Conservation (phyloP, 805 yeast genomes). For the Starmerella potacharoeniae region DNA sequence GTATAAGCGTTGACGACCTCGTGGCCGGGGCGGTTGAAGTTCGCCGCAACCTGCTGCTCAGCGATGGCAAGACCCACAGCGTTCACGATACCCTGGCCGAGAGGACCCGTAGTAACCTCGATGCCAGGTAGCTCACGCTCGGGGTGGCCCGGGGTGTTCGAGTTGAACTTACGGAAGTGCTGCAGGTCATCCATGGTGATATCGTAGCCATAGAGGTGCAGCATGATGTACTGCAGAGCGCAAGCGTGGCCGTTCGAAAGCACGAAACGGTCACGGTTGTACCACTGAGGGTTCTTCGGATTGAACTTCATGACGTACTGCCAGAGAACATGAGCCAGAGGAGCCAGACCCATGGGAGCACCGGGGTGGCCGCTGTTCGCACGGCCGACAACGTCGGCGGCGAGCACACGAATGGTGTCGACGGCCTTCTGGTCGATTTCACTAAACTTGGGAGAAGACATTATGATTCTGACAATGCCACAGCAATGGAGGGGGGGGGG, state of each 20-base stretch:
- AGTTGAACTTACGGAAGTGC: constrained; percentile 76
- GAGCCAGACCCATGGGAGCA: constrained; percentile 97
- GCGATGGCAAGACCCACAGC: constrained; percentile 97
- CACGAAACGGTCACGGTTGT: constrained; percentile 90
- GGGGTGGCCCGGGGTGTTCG: constrained; percentile 97
- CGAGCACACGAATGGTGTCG: constrained; percentile 76
- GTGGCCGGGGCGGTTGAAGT: constrained; percentile 79
- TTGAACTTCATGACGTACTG: constrained; percentile 65
- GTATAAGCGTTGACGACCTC: constrained; percentile 63
- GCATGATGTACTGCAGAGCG: constrained; percentile 73
- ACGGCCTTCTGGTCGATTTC: constrained; percentile 66
- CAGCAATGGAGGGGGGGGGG: not conserved
- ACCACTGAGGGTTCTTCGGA: constrained; percentile 86
- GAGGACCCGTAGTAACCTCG: constrained; percentile 97
- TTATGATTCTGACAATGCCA: not conserved
- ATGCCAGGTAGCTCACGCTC: constrained; percentile 84
- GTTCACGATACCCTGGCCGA: constrained; percentile 94
- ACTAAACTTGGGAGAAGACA: constrained; percentile 28
- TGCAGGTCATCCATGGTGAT: constrained; percentile 75
- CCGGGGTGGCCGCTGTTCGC: constrained; percentile 99
- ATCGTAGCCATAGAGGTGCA: constrained; percentile 78
- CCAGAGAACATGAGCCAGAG: constrained; percentile 83
- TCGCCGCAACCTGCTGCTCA: constrained; percentile 81
- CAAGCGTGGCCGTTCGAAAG: constrained; percentile 95
- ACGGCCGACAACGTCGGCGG: constrained; percentile 75